A percentile compares a stretch with the other conserved stretches of the same genome.
Evolutionary conservation across 768 basidiomycete species (phyloP).

Genomic region (Naganishia vaughanmartiniae): DNA sequence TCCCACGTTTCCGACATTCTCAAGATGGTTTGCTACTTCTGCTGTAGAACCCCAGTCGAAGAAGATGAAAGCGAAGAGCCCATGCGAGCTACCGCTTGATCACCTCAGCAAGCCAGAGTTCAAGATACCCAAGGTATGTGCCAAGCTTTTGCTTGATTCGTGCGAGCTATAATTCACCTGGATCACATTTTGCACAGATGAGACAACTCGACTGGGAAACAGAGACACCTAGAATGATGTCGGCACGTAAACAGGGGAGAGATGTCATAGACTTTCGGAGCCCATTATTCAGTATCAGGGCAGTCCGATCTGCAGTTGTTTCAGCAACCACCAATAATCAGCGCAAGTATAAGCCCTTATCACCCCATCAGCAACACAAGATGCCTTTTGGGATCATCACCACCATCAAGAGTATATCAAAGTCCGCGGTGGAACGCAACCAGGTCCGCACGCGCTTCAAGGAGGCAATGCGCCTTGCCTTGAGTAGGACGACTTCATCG

Average conservation of each 20-base stretch:
- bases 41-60: constrained; percentile 5
- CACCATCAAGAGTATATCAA: constrained; percentile 29
- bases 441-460: constrained; percentile 31
- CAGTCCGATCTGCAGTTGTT: constrained; percentile 1
- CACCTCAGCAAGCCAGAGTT: background rate
- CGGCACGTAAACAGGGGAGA: constrained; percentile 7
- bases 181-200: background rate
- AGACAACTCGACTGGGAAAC: constrained; percentile 21
- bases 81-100: constrained; percentile 20
- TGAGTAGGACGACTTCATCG: constrained; percentile 13
- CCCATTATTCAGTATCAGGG: constrained; percentile 18
- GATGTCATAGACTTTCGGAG: constrained; percentile 13
- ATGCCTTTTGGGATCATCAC: constrained; percentile 30
- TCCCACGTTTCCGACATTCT: background rate
- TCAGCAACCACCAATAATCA: background rate
- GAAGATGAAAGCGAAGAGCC: constrained; percentile 12
- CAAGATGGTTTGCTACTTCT: constrained; percentile 25
- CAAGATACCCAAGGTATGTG: constrained; percentile 4
- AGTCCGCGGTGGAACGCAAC: constrained; percentile 29
- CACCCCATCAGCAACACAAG: constrained; percentile 10
- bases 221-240: constrained; percentile 13
- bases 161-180: background rate
- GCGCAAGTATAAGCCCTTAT: constrained; percentile 9
- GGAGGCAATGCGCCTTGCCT: constrained; percentile 26
- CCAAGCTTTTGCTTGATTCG: background rate